Evolutionary conservation across 73 alveolate species (phyloP).

Genomic region (Breviolum minutum): DNA sequence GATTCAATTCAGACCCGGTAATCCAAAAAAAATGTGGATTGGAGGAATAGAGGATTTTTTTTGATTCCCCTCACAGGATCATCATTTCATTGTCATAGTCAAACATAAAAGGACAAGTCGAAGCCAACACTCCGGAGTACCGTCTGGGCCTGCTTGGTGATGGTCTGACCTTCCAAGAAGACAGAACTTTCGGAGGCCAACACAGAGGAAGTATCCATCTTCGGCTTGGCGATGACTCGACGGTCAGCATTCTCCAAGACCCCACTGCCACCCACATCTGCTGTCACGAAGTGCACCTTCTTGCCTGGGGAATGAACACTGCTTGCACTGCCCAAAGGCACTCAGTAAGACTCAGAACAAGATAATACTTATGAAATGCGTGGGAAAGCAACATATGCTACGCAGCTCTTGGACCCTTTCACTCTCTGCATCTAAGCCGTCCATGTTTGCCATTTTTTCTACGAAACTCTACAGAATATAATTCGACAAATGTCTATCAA

Average conservation of each 20-base stretch:
- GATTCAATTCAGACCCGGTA: no score
- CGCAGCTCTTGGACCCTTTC: background rate
- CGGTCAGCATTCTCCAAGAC: background rate
- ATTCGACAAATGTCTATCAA: no score
- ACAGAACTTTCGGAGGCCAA: constrained; percentile 10
- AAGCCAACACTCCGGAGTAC: background rate
- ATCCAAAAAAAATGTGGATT: no score
- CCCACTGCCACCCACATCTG: constrained; percentile 83
- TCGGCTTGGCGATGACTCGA: constrained; percentile 39
- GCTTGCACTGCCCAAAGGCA: no score
- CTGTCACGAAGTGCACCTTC: constrained; percentile 56
- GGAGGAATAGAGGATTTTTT: no score
- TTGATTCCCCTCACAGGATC: no score
- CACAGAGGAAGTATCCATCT: background rate
- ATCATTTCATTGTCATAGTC: no score
- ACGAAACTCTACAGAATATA: no score
- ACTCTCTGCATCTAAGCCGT: no score
- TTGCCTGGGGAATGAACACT: background rate
- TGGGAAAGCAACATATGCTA: background rate
- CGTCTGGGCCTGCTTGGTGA: background rate
- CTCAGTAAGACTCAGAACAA: background rate
- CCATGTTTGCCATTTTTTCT: no score
- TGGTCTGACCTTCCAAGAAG: constrained; percentile 13
- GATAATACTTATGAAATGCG: background rate
- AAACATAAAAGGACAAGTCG: background rate